A percentile compares a stretch with the other conserved stretches of the same genome.
Evolutionary conservation across 192 early-diverging fungal species (phyloP).

Genomic region (Entophlyctis luteolus): DNA sequence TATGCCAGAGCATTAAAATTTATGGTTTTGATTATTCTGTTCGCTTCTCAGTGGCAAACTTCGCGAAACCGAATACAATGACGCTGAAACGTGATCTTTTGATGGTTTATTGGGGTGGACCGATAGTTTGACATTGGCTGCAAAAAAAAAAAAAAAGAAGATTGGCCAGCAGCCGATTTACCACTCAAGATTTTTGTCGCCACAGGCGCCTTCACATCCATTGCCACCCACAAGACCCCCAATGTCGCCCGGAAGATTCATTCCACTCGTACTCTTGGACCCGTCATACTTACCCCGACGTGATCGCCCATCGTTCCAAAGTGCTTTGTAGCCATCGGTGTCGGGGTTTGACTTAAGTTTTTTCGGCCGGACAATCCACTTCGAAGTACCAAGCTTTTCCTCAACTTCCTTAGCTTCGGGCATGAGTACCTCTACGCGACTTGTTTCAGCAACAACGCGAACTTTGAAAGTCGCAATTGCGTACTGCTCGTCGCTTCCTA

Average conservation of each 20-base stretch:
- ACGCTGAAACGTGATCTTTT: too few species aligned
- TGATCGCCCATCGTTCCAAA: constrained; percentile 5
- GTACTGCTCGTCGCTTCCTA: constrained; percentile 41
- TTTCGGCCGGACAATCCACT: constrained; percentile 39
- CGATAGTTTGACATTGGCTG: too few species aligned
- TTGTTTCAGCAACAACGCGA: constrained; percentile 46
- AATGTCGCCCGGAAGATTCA: not conserved
- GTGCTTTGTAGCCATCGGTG: constrained; percentile 1
- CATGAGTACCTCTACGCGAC: constrained; percentile 43
- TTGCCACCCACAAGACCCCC: not conserved
- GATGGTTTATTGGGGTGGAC: too few species aligned
- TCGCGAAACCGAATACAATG: too few species aligned
- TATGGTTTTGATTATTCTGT: too few species aligned
- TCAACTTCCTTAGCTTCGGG: constrained; percentile 47
- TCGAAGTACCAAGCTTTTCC: constrained; percentile 47
- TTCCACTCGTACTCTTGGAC: not conserved
- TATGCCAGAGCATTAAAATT: too few species aligned
- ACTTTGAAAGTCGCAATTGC: constrained; percentile 57
- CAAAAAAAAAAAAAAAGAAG: not conserved
- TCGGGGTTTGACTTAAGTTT: not conserved
- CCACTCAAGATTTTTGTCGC: constrained; percentile 29
- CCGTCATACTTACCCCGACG: not conserved
- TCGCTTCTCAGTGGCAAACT: too few species aligned
- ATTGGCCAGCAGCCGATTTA: constrained; percentile 4
- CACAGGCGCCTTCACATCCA: constrained; percentile 9